Base-by-base conservation (phyloP, 441 rosid genomes). In the Aleurites moluccanus region DNA sequence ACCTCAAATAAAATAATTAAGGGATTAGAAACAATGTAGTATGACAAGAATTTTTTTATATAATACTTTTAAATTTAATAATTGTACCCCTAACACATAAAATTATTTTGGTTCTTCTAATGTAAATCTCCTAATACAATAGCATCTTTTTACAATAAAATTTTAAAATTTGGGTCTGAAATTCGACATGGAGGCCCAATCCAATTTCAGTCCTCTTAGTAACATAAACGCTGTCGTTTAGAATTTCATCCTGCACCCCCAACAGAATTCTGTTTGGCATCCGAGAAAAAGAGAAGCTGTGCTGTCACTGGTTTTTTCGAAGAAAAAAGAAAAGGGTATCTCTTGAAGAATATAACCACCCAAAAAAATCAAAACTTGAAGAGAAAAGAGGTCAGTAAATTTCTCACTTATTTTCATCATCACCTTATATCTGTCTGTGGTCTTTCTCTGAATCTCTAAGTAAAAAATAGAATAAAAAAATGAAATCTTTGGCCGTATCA, bases 381-480 rank as follows among this genome's bases (percentile, higher is more conserved):
- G 9, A 6, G 6, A 25, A 45, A 57, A 55, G 14, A 57, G 77
- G 77, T 74, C 72, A 55, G 77, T 52, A 5, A 65, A 7, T 55
- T 11, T 55, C 35, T 23, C 42, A 52, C 56, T 20, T 4, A 2
- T 11, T 64, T 27, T 28, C 77, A 1, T 55, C 11, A 6, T 53
- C 28, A 2, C 14, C 55, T 11, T 38, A 5, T 35, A 3, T 13
- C 64, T 33, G 11, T 13, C 50, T 11, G 10, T 2, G 10, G 30
- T 20, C 2, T 33, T 20, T 52, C 47, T 30, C 10, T 16, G 10
- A 21, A 16, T 4, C 20, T 52, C 6, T 18, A 10, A 38, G 40
- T 38, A 0, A 52, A 52, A 52, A n/a, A 56, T 56, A 3, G n/a
- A 52, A 52, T 28, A 28, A 8, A 13, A 10, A 15, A 63, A 18